phyloP scores from a whole-genome alignment of 2,329 filamentous ascomycete species.

The Beauveria bassiana region DNA sequence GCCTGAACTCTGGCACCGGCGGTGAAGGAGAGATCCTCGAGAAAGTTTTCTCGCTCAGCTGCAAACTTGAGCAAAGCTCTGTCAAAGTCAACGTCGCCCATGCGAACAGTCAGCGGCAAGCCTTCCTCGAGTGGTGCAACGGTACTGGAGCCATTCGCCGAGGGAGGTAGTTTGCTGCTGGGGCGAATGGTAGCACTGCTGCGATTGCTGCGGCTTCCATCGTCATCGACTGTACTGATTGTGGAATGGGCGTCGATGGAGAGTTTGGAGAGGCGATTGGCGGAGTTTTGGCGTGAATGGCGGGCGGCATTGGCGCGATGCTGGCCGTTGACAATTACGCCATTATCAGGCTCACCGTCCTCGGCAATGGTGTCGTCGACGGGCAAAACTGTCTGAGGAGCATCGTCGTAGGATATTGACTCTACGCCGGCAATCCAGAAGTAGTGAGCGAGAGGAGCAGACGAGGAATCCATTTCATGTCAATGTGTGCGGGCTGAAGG shows the following conservation, averaged over 20 bases:
- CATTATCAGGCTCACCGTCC: slow-evolving; percentile 50
- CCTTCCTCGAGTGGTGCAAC: slow-evolving; percentile 22
- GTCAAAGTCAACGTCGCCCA: slow-evolving; percentile 82
- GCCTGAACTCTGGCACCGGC: slow-evolving; percentile 70
- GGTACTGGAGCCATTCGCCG: slow-evolving; percentile 16
- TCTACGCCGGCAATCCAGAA: slow-evolving; percentile 70
- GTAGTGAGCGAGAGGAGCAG: slow-evolving; percentile 63
- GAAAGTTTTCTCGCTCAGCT: slow-evolving; percentile 85
- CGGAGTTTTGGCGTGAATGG: slow-evolving; percentile 55
- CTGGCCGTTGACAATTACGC: slow-evolving; percentile 22
- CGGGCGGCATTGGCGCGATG: slow-evolving; percentile 27
- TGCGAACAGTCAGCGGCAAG: slow-evolving; percentile 20
- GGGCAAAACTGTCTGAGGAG: slow-evolving; percentile 26
- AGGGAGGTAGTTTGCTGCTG: slow-evolving; percentile 20
- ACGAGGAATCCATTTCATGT: slow-evolving; percentile 53
- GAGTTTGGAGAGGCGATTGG: slow-evolving; percentile 49
- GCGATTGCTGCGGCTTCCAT: slow-evolving; percentile 54
- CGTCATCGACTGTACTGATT: slow-evolving; percentile 51
- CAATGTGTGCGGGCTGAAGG: slow-evolving; percentile 18
- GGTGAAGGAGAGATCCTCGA: slow-evolving; percentile 84
- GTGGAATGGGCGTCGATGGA: slow-evolving; percentile 43
- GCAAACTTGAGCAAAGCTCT: slow-evolving; percentile 90
- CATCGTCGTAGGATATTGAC: slow-evolving; percentile 56
- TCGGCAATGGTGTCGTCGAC: slow-evolving; percentile 55
- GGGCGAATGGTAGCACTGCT: slow-evolving; percentile 58